These are phyloP conservation scores for Osmanthus fragrans DNA, from an alignment of 257 asterid genomes.

Conservation along the genomic window DNA sequence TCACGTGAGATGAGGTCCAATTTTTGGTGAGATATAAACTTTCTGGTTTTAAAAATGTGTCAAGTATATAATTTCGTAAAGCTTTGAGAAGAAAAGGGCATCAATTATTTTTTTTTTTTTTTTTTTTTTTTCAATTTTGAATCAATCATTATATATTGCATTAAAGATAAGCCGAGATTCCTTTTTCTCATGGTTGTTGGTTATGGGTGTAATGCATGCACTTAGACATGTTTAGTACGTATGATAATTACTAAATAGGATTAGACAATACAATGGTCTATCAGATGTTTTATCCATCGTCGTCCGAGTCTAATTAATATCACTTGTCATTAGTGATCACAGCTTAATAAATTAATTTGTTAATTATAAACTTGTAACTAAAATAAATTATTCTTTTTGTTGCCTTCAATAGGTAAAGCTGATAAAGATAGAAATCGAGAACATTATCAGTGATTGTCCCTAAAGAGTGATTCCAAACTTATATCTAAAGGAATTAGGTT, in stretches of 20 bases:
- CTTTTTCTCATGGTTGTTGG: not conserved
- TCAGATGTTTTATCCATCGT: too few species aligned
- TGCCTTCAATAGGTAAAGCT: slow-evolving; percentile 30
- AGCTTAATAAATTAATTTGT: slow-evolving; percentile 6
- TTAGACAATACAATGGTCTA: too few species aligned
- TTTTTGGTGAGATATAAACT: too few species aligned
- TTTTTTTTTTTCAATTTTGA: not conserved
- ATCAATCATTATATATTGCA: not conserved
- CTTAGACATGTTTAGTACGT: not conserved
- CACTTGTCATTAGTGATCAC: slow-evolving; percentile 6
- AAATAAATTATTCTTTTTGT: slow-evolving; percentile 22
- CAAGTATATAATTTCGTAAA: too few species aligned
- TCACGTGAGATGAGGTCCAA: not conserved
- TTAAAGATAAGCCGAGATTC: not conserved
- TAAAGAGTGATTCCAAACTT: slow-evolving; percentile 38
- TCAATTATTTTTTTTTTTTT: too few species aligned
- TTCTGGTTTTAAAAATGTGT: too few species aligned
- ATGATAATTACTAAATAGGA: too few species aligned
- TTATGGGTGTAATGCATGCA: not conserved
- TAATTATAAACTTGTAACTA: slow-evolving; percentile 11
- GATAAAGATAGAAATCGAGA: slow-evolving; percentile 8
- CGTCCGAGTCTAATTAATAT: not conserved
- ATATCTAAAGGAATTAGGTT: slow-evolving; percentile 29
- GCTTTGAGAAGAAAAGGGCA: too few species aligned
- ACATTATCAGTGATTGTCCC: slow-evolving; percentile 26